phyloP scores from a whole-genome alignment of 2,329 filamentous ascomycete species.

The Botrytis fragariae region DNA sequence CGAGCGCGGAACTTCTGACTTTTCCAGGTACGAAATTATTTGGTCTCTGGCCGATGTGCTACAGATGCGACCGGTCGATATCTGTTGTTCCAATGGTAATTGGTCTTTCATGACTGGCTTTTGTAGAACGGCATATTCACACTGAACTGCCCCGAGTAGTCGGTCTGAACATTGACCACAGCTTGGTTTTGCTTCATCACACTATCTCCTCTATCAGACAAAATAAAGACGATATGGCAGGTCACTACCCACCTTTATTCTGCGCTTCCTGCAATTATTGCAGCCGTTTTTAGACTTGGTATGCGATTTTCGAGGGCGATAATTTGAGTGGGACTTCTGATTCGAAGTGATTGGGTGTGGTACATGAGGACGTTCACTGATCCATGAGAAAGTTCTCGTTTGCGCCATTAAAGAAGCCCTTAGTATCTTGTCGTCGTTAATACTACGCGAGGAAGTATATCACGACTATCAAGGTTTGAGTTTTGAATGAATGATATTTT shows the following conservation, averaged over 20 bases:
- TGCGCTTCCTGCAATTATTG: slow-evolving; percentile 15
- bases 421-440: not conserved
- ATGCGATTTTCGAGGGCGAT: slow-evolving; percentile 8
- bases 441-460: not conserved
- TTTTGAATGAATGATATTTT: not conserved
- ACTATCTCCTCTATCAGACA: slow-evolving; percentile 2
- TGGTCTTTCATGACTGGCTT: not conserved
- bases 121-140: not conserved
- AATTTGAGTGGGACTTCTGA: not conserved
- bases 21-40: slow-evolving; percentile 7
- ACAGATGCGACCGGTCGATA: not conserved
- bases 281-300: slow-evolving; percentile 18
- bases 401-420: not conserved
- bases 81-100: not conserved
- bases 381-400: not conserved
- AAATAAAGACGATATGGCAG: not conserved
- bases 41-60: not conserved
- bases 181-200: slow-evolving; percentile 15
- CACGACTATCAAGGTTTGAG: no score
- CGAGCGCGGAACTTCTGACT: not conserved
- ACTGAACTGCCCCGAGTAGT: not conserved
- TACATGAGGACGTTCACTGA: not conserved
- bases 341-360: not conserved
- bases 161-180: slow-evolving; percentile 11
- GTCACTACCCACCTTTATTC: slow-evolving; percentile 13